A percentile compares a stretch with the other conserved stretches of the same genome.
phyloP scores from a whole-genome alignment of 768 basidiomycete species.

The Mycena leptocephala region DNA sequence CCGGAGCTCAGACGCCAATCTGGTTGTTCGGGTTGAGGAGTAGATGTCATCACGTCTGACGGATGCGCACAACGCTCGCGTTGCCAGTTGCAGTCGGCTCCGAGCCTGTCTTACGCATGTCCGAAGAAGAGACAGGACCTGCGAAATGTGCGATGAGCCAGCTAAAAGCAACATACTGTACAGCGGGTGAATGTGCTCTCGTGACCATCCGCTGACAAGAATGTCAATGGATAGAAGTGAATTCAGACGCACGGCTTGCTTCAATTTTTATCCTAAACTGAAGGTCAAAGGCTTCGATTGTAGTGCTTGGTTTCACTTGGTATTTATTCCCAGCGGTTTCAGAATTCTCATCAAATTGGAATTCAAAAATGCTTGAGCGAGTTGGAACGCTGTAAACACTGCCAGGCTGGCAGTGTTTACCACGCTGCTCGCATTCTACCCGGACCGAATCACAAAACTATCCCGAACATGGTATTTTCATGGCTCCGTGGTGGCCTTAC shows the following conservation, averaged over 20 bases:
- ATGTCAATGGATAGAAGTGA: not conserved
- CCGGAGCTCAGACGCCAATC: constrained; percentile 9
- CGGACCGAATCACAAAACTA: too few relatives aligned
- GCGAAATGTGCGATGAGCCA: constrained; percentile 1
- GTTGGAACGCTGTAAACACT: not conserved
- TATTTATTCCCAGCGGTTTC: constrained; percentile 10
- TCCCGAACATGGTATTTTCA: too few relatives aligned
- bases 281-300: constrained; percentile 8
- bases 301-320: constrained; percentile 5
- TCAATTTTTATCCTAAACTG: constrained; percentile 4
- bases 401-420: too few relatives aligned
- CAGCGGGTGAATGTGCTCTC: constrained; percentile 15
- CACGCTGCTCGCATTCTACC: too few relatives aligned
- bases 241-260: constrained; percentile 8
- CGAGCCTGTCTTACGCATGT: constrained; percentile 14
- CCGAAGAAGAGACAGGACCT: constrained; percentile 6
- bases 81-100: constrained; percentile 12
- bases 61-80: constrained; percentile 9
- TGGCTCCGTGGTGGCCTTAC: too few relatives aligned
- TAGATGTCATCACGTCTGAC: constrained; percentile 11
- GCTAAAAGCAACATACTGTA: constrained; percentile 11
- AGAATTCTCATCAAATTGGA: constrained; percentile 5
- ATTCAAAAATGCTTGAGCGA: constrained; percentile 7
- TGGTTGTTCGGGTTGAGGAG: constrained; percentile 14
- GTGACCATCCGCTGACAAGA: constrained; percentile 3